Conservation (phyloP, 176 grass and related monocot species). For the Oryza glumipatula region DNA sequence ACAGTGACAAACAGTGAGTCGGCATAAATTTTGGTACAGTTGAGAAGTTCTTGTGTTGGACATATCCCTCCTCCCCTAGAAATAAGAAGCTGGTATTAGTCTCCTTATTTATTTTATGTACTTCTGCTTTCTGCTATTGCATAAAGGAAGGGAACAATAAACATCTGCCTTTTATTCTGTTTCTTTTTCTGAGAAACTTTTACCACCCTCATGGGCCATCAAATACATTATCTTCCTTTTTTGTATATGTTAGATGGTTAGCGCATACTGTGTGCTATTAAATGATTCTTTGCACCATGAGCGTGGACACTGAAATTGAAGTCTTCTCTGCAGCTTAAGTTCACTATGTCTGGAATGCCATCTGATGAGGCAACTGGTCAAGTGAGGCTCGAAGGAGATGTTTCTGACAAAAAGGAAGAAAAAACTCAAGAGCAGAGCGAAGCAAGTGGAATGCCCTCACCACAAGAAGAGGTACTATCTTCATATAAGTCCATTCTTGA, state of each 20-base stretch:
- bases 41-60: neutral
- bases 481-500: neutral
- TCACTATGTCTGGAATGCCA: conserved; percentile 54
- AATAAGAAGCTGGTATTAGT: neutral
- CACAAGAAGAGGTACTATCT: conserved; percentile 56
- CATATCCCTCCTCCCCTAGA: neutral
- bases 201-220: neutral
- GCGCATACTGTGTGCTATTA: neutral
- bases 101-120: neutral
- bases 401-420: conserved; percentile 45
- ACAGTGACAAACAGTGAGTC: neutral
- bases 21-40: neutral
- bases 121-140: neutral
- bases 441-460: conserved; percentile 51
- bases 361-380: conserved; percentile 49
- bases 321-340: conserved; percentile 43
- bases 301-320: neutral
- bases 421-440: conserved; percentile 56
- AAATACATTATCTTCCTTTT: neutral
- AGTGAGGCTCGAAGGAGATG: conserved; percentile 42
- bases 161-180: neutral
- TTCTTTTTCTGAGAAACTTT: neutral
- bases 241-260: neutral
- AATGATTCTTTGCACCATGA: conserved; percentile 11
- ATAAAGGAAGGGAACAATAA: conserved; percentile 9